Conservation (phyloP, 768 basidiomycete genomes). For the Hysterangium stoloniferum region DNA sequence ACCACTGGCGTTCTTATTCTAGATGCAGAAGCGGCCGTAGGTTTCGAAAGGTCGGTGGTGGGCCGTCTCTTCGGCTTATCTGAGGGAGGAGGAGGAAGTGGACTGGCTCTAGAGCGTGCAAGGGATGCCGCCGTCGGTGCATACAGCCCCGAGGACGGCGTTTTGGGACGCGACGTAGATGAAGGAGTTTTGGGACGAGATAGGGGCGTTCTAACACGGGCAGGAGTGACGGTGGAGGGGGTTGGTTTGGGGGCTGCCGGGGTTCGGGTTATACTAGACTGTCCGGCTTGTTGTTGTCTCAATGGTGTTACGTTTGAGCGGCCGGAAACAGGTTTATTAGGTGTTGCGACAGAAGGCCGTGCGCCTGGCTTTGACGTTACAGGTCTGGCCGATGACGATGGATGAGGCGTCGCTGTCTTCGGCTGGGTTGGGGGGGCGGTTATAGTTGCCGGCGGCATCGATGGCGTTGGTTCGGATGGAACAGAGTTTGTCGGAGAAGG, state of each 20-base stretch:
- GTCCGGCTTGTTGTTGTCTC: slow-evolving; percentile 34
- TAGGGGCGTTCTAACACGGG: slow-evolving; percentile 3
- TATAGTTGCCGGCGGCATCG: slow-evolving; percentile 6
- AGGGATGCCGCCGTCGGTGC: slow-evolving; percentile 82
- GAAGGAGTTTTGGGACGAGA: slow-evolving; percentile 24
- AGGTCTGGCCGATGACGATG: slow-evolving; percentile 18
- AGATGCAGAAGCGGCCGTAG: slow-evolving; percentile 71
- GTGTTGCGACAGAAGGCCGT: slow-evolving; percentile 25
- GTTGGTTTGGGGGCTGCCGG: slow-evolving; percentile 17
- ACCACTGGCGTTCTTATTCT: slow-evolving; percentile 40
- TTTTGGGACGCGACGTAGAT: slow-evolving; percentile 41
- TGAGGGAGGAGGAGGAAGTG: slow-evolving; percentile 32
- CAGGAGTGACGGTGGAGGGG: slow-evolving; percentile 12
- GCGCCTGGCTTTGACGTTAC: slow-evolving; percentile 21
- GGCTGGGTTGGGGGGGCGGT: slow-evolving; percentile 12
- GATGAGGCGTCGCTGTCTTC: slow-evolving; percentile 11
- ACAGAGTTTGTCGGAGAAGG: slow-evolving; percentile 4
- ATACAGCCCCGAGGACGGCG: slow-evolving; percentile 62
- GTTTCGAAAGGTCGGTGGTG: slow-evolving; percentile 65
- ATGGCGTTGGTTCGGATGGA: not conserved
- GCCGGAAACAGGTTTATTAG: not conserved
- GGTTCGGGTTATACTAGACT: slow-evolving; percentile 29
- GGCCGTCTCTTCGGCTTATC: slow-evolving; percentile 41
- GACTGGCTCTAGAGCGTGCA: slow-evolving; percentile 54
- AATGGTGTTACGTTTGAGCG: slow-evolving; percentile 15